These are phyloP conservation scores for Ettlia oleoabundans DNA, from an alignment of 139 green algal genomes.

Conservation along the genomic window DNA sequence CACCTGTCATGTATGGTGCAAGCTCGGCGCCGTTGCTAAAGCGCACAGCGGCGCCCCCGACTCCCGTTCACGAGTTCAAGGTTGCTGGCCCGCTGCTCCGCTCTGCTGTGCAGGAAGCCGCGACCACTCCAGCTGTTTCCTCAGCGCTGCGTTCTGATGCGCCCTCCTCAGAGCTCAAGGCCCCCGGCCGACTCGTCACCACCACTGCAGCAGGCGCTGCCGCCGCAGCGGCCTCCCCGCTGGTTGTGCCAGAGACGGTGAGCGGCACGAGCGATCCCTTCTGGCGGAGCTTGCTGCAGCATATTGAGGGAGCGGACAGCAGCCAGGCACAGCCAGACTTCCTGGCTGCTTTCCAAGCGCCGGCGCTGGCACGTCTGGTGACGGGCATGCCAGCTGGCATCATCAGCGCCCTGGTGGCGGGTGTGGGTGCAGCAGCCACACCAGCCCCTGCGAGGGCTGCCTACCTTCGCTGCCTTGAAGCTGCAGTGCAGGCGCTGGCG, in stretches of 20 bases:
- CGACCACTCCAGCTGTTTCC: conserved; percentile 14
- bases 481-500: conserved; percentile 6
- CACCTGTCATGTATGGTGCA: too few species aligned
- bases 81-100: not conserved
- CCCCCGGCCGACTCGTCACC: conserved; percentile 16
- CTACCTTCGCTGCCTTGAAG: conserved; percentile 1
- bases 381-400: conserved; percentile 28
- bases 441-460: not conserved
- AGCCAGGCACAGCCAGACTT: conserved; percentile 4
- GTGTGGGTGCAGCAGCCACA: not conserved
- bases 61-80: too few species aligned
- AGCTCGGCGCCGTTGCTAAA: too few species aligned
- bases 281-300: conserved; percentile 35
- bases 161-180: conserved; percentile 7
- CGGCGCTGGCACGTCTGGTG: not conserved
- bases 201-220: conserved; percentile 22
- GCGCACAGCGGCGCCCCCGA: too few species aligned
- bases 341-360: conserved; percentile 14
- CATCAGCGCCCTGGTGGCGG: conserved; percentile 27
- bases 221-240: not conserved
- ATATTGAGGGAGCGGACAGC: conserved; percentile 24
- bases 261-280: conserved; percentile 41
- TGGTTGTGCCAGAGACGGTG: conserved; percentile 15
- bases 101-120: not conserved
- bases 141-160: conserved; percentile 13